Evolutionary conservation across 805 yeast species (phyloP).

Genomic region (Yamadazyma sp.): DNA sequence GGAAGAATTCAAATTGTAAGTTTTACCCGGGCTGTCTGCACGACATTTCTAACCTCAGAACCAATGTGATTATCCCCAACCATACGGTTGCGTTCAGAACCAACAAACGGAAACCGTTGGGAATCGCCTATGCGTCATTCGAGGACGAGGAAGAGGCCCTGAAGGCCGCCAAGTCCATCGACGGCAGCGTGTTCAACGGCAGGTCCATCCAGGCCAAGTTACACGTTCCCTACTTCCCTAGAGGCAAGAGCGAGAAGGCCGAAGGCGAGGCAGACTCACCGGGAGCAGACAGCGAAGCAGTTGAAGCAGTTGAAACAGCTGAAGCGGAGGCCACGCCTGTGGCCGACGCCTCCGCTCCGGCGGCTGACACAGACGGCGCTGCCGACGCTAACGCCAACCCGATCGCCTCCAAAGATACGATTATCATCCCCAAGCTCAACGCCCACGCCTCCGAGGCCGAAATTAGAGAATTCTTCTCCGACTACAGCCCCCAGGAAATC

Average conservation of each 20-base stretch:
- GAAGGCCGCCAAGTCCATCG: constrained; percentile 24
- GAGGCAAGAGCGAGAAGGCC: neutral
- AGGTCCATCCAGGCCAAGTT: constrained; percentile 40
- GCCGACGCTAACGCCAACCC: constrained; percentile 1
- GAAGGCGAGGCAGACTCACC: neutral
- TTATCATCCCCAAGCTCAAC: constrained; percentile 44
- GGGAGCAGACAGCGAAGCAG: neutral
- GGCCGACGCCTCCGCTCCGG: neutral
- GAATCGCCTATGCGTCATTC: constrained; percentile 49
- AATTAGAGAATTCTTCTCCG: constrained; percentile 44
- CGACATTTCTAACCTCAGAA: constrained; percentile 6
- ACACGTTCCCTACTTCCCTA: constrained; percentile 45
- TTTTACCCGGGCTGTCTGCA: constrained; percentile 12
- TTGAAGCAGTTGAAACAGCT: neutral
- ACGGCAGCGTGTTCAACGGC: constrained; percentile 30
- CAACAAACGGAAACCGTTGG: constrained; percentile 48
- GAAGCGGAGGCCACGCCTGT: neutral
- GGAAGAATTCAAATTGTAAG: constrained; percentile 48
- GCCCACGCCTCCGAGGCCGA: constrained; percentile 43
- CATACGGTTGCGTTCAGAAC: constrained; percentile 49
- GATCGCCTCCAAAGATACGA: constrained; percentile 41
- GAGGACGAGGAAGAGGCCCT: constrained; percentile 28
- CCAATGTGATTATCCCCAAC: constrained; percentile 53
- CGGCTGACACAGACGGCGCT: neutral
- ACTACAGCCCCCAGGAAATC: constrained; percentile 47